Evolutionary conservation across 2,329 filamentous ascomycete genomes (phyloP).

Genomic region (Botrytis deweyae): DNA sequence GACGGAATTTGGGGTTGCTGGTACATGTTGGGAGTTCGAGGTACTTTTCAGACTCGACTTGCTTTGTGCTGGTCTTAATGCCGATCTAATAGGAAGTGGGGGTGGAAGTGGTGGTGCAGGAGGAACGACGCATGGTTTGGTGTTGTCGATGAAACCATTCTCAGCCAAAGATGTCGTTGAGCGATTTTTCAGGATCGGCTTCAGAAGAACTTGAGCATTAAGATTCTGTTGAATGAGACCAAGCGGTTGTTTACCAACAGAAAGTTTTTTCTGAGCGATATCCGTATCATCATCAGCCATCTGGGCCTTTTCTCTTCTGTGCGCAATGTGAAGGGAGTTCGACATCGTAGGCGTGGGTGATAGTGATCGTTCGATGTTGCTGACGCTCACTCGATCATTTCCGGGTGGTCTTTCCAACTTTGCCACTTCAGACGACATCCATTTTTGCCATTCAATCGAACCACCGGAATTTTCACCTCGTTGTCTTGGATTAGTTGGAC

Average conservation of each 20-base stretch:
- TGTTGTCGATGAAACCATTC: conserved; percentile 13
- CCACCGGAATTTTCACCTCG: conserved; percentile 46
- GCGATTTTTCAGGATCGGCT: conserved; percentile 36
- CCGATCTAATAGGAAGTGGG: conserved; percentile 28
- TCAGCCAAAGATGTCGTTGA: conserved; percentile 31
- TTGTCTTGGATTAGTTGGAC: conserved; percentile 34
- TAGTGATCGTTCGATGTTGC: conserved; percentile 24
- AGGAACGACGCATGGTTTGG: background rate
- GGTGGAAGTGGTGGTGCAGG: conserved; percentile 27
- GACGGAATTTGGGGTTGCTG: conserved; percentile 23
- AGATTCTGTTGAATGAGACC: conserved; percentile 30
- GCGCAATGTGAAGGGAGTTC: conserved; percentile 39
- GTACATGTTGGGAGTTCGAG: conserved; percentile 18
- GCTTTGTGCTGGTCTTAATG: conserved; percentile 29
- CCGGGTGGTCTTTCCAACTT: conserved; percentile 45
- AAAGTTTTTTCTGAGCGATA: conserved; percentile 22
- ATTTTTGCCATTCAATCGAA: conserved; percentile 56
- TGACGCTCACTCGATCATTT: conserved; percentile 28
- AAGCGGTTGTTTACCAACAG: conserved; percentile 31
- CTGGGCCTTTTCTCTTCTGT: conserved; percentile 52
- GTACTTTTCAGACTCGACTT: conserved; percentile 29
- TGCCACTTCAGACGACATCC: conserved; percentile 53
- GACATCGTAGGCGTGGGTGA: conserved; percentile 35
- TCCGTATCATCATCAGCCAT: conserved; percentile 45
- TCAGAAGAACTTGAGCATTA: conserved; percentile 25